These are phyloP conservation scores for Cercospora citrullina DNA, from an alignment of 2,329 filamentous ascomycete species.

Conservation along the genomic window DNA sequence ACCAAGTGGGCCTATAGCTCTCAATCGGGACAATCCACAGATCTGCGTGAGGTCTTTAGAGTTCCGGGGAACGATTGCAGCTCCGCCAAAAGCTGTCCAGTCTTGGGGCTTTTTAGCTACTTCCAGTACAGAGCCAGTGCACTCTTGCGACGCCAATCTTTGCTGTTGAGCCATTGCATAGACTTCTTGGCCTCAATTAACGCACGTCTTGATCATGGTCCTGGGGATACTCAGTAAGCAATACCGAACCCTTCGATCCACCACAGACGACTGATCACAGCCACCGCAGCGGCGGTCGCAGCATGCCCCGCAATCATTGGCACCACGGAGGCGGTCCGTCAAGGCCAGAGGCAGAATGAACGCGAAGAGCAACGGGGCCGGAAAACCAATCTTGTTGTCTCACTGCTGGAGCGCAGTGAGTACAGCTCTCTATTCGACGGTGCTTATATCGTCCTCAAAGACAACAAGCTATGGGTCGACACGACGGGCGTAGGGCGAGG, in stretches of 20 bases:
- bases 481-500: slow-evolving; percentile 22
- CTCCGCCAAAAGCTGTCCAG: neutral
- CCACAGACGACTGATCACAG: neutral
- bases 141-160: neutral
- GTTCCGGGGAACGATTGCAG: neutral
- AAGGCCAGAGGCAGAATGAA: slow-evolving; percentile 37
- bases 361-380: slow-evolving; percentile 38
- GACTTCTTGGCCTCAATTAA: neutral
- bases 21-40: slow-evolving; percentile 5
- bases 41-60: neutral
- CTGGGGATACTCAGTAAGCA: slow-evolving; percentile 18
- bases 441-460: slow-evolving; percentile 35
- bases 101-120: neutral
- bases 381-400: slow-evolving; percentile 36
- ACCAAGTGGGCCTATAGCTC: neutral
- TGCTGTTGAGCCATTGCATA: neutral
- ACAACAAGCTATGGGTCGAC: slow-evolving; percentile 47
- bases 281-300: slow-evolving; percentile 31
- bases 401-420: slow-evolving; percentile 29
- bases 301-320: slow-evolving; percentile 40
- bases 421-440: slow-evolving; percentile 35
- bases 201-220: slow-evolving; percentile 9
- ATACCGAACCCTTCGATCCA: neutral
- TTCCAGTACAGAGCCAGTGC: too few species aligned
- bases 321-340: slow-evolving; percentile 39